Base-by-base conservation (phyloP, 345 rosid species). In the Brassica incana region DNA sequence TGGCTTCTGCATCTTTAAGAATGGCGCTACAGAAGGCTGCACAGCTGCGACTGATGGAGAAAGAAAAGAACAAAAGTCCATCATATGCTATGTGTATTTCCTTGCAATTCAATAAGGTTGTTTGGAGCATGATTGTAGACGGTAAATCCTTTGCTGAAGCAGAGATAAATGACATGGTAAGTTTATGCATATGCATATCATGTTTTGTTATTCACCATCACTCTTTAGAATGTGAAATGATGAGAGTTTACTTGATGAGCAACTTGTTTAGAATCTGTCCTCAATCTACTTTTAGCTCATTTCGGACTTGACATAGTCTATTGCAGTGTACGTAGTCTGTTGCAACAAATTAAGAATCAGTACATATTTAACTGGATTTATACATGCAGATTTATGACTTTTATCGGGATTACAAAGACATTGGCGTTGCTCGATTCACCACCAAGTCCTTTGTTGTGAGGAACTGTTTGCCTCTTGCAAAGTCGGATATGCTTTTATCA, bases 81-180 rank as follows among this genome's bases (percentile, higher is more conserved):
- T 95, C 99, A 15, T 93, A 85, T 88, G 99, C 99, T 60, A 95
- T 95, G 99, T 96, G 95, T 48, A 90, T 95, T 76, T 91, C 98
- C 48, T 83, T 95, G 85, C 90, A 91, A 87, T 93, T 93, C 61
- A 84, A 85, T 62, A 91, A 91, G 82, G 94, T 95, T 54, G 98
- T 93, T 69, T 95, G 99, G 99, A 88, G 88, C 84, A 95, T 95
- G 99, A 94, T 95, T 78, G 82, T 91, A 71, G 99, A 95, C 84
- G 97, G 97, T 61, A 95, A 95, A 91, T 78, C 98, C 70, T 93
- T 95, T 88, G 99, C 99, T 16, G 99, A 95, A 85, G 96, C 98
- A 66, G 98, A 95, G 90, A 95, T 95, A 84, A 95, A 89, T 88
- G 98, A 93, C 86, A 86, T 95, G 98, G 99, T 95, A 79, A 82